These are phyloP conservation scores for Metschnikowia vanudenii DNA, from an alignment of 805 yeast species.

Conservation along the genomic window DNA sequence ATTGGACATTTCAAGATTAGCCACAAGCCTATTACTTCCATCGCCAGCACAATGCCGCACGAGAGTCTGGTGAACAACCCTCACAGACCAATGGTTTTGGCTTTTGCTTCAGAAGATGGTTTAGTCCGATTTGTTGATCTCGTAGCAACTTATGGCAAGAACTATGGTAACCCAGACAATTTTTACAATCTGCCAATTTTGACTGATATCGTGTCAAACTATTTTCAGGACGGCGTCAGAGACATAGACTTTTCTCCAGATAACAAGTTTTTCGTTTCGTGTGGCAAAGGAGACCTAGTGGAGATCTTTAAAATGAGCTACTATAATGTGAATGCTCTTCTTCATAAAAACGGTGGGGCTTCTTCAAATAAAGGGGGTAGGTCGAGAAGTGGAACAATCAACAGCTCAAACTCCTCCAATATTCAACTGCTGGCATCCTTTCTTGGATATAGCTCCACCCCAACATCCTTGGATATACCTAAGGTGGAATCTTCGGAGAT, in stretches of 20 bases:
- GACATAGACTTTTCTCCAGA: slow-evolving; percentile 50
- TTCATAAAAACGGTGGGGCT: slow-evolving; percentile 13
- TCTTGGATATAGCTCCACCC: slow-evolving; percentile 24
- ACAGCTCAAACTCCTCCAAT: slow-evolving; percentile 25
- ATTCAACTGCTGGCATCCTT: slow-evolving; percentile 17
- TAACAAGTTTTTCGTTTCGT: slow-evolving; percentile 45
- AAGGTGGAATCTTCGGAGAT: slow-evolving; percentile 16
- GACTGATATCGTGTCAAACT: slow-evolving; percentile 58
- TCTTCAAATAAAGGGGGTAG: slow-evolving; percentile 18
- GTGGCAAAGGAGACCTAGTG: slow-evolving; percentile 54
- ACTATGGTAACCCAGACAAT: slow-evolving; percentile 26
- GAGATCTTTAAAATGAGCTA: slow-evolving; percentile 41
- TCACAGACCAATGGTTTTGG: slow-evolving; percentile 43
- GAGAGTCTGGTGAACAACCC: slow-evolving; percentile 16
- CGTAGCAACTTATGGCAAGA: slow-evolving; percentile 27
- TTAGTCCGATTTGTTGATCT: slow-evolving; percentile 57
- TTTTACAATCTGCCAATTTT: slow-evolving; percentile 26
- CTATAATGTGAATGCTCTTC: slow-evolving; percentile 39
- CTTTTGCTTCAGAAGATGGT: slow-evolving; percentile 67
- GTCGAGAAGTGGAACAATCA: slow-evolving; percentile 41
- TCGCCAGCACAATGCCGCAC: slow-evolving; percentile 32
- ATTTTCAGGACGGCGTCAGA: slow-evolving; percentile 61
- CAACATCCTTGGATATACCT: slow-evolving; percentile 24
- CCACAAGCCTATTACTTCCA: slow-evolving; percentile 53
- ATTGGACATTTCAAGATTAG: slow-evolving; percentile 65